Evolutionary conservation across 148 eudicot species (phyloP).

Genomic region (Persicaria maculosa): DNA sequence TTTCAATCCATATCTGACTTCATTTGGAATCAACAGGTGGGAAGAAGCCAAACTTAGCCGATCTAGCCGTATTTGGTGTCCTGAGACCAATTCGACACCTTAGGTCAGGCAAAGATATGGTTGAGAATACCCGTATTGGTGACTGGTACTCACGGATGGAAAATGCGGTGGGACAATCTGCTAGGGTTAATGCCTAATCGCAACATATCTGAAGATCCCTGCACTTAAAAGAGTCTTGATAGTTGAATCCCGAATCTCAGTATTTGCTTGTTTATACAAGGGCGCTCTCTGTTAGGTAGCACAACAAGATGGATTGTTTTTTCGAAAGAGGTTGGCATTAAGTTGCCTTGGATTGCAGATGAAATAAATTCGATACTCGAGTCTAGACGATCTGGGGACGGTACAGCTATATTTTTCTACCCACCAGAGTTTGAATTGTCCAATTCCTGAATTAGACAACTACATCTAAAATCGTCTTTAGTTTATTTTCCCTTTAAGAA

Average conservation of each 20-base stretch:
- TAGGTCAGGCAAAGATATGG: slow-evolving; percentile 86
- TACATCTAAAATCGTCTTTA: not conserved
- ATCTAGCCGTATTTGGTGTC: slow-evolving; percentile 84
- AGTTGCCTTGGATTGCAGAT: not conserved
- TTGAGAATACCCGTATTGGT: slow-evolving; percentile 74
- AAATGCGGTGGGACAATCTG: slow-evolving; percentile 46
- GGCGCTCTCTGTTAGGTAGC: not conserved
- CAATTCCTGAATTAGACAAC: not conserved
- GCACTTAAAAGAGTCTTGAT: not conserved
- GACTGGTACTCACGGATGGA: slow-evolving; percentile 92
- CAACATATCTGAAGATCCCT: not conserved
- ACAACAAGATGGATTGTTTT: not conserved
- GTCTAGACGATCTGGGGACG: not conserved
- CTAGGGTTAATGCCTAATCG: slow-evolving; percentile 33
- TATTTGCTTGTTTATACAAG: not conserved
- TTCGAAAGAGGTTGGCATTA: not conserved
- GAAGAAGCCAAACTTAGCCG: slow-evolving; percentile 70
- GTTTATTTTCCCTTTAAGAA: not conserved
- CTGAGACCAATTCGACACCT: slow-evolving; percentile 85
- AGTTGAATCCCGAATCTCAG: slow-evolving; percentile 1
- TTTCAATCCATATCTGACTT: slow-evolving; percentile 1
- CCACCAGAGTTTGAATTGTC: not conserved
- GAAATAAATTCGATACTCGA: not conserved
- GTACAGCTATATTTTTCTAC: not conserved
- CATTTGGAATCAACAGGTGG: slow-evolving; percentile 47